A percentile compares a stretch with the other conserved stretches of the same genome.
These are phyloP conservation scores for Epichloe glyceriae DNA, from an alignment of 2,329 filamentous ascomycete genomes.

Conservation along the genomic window DNA sequence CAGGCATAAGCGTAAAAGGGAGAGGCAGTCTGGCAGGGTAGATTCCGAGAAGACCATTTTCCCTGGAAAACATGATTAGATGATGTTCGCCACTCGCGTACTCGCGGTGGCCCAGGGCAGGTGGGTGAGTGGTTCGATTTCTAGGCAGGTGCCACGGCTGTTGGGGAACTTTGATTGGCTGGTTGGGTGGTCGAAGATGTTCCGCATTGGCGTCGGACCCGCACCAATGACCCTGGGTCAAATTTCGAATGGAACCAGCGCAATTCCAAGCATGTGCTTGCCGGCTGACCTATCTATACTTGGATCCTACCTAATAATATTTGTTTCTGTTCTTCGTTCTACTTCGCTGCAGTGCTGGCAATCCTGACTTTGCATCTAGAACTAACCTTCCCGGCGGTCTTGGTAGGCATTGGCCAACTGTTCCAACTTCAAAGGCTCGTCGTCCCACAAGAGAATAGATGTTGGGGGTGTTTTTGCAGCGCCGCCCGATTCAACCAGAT, in stretches of 20 bases:
- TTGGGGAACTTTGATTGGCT: neutral
- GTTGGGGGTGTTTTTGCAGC: neutral
- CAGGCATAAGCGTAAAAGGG: too few relatives aligned
- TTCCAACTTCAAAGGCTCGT: neutral
- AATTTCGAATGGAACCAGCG: neutral
- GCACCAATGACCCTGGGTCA: neutral
- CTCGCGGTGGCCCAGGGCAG: neutral
- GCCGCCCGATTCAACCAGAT: neutral
- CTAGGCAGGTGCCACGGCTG: neutral
- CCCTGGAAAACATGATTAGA: too few relatives aligned
- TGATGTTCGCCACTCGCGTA: too few relatives aligned
- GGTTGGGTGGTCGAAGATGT: neutral
- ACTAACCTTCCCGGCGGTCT: too few relatives aligned
- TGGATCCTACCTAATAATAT: neutral
- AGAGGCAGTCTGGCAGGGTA: too few relatives aligned
- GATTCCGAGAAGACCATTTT: too few relatives aligned
- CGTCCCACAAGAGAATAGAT: neutral
- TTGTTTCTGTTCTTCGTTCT: neutral
- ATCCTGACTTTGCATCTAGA: too few relatives aligned
- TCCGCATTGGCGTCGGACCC: neutral
- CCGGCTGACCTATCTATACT: neutral
- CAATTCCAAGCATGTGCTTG: neutral
- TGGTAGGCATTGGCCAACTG: neutral
- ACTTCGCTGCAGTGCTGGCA: too few relatives aligned
- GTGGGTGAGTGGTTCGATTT: constrained; percentile 1